Evolutionary conservation across 2,329 filamentous ascomycete species (phyloP), one percentile per base, ranked within the genome.

Genomic region (Taxawa tesnikishii): DNA sequence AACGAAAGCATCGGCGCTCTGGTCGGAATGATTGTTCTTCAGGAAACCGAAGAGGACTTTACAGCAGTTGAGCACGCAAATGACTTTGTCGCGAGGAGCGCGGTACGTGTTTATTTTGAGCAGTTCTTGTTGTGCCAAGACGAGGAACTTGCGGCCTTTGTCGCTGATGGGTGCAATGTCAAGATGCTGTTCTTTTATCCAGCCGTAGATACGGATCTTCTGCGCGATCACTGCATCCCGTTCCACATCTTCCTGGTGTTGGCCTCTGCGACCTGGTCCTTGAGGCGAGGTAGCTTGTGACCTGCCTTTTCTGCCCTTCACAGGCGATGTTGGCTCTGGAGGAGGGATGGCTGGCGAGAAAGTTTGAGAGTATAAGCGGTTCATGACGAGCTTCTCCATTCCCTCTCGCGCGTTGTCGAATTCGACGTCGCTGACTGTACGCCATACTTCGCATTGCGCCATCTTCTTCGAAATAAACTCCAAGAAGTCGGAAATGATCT

Each of bases 371-470:
- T 98, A 98, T 4, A 98, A 63, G 35, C 92, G 70, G 54, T 98
- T 98, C 92, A 98, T 98, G 43, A 98, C 92, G 4, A 98, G 69
- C 55, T 98, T 98, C 62, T 98, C 90, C 90, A 98, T 98, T 19
- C 90, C 90, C 60, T 98, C 90, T 45, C 87, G 77, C 10, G 90
- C 90, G 55, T 98, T 98, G 56, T 98, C 90, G 47, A 98, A 98
- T 50, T 98, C 90, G 23, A 83, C 83, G 54, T 98, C 90, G 1
- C 87, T 93, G 0, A 96, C 83, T 19, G 90, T 83, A 36, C 83
- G 75, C 90, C 90, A 98, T 3, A 98, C 84, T 40, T 98, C 90
- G 50, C 90, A 98, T 42, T 84, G 73, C 10, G 80, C 84, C 92
- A 98, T 98, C 63, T 96, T 96, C 60, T 94, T 94, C 33, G 83